Evolutionary conservation across 495 filamentous ascomycete genomes (phyloP).

Genomic region (Aspergillus sparsus): DNA sequence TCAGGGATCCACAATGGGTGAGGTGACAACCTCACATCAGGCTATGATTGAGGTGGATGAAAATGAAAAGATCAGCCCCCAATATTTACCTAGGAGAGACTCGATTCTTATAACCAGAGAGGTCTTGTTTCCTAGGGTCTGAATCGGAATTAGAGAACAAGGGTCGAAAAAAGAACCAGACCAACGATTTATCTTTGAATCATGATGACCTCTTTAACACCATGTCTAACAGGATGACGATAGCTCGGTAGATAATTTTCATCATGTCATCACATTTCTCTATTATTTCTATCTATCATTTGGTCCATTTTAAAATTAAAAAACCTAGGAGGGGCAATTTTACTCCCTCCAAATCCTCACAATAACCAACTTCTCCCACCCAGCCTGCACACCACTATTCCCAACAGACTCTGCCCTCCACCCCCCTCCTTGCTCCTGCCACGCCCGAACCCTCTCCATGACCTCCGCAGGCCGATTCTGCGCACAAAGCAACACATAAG

Average conservation of each 20-base stretch:
- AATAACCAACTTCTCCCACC: conserved; percentile 89
- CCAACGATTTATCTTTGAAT: too few relatives aligned
- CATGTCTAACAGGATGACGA: conserved; percentile 1
- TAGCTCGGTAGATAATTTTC: neutral
- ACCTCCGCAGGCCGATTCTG: conserved; percentile 82
- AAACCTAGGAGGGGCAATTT: neutral
- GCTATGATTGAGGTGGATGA: too few relatives aligned
- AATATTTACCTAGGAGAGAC: too few relatives aligned
- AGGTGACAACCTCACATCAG: too few relatives aligned
- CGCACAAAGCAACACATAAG: conserved; percentile 85
- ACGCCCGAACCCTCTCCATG: conserved; percentile 59
- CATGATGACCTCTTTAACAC: neutral
- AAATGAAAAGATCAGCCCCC: too few relatives aligned
- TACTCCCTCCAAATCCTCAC: conserved; percentile 69
- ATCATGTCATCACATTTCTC: conserved; percentile 9
- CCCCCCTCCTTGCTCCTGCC: conserved; percentile 37
- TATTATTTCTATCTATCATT: conserved; percentile 14
- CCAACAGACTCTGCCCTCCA: conserved; percentile 83
- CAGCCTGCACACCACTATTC: conserved; percentile 78
- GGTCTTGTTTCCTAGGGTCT: too few relatives aligned
- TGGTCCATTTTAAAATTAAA: neutral
- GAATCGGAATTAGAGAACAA: too few relatives aligned
- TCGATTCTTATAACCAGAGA: too few relatives aligned
- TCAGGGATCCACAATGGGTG: too few relatives aligned
- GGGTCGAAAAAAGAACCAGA: too few relatives aligned